Conservation (phyloP, 2,329 filamentous ascomycete species). For the Ascochyta clinopodiicola region DNA sequence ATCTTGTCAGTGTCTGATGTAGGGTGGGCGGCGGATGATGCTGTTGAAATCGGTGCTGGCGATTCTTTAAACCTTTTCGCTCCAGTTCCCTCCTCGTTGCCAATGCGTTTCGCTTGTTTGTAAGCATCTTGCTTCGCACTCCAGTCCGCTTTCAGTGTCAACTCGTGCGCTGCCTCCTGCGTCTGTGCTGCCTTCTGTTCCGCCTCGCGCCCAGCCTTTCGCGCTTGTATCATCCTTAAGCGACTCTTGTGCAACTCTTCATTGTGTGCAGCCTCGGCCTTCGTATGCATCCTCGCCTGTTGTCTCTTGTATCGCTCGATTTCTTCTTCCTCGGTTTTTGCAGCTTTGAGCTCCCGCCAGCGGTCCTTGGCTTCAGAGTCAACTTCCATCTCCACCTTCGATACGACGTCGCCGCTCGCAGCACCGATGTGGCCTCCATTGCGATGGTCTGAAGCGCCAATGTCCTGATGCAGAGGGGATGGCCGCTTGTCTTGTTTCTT, state of each 20-base stretch:
- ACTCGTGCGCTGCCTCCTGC: not conserved
- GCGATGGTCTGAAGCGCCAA: not conserved
- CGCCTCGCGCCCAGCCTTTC: not conserved
- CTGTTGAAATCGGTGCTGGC: not conserved
- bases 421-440: not conserved
- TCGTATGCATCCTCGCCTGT: not conserved
- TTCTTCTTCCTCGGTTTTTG: not conserved
- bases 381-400: not conserved
- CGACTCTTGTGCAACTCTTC: not conserved
- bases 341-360: constrained; percentile 2
- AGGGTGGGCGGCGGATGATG: too few species aligned
- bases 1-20: not conserved
- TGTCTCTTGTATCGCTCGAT: not conserved
- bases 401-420: not conserved
- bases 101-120: not conserved
- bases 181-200: not conserved
- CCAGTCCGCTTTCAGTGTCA: not conserved
- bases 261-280: not conserved
- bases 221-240: not conserved
- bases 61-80: too few species aligned
- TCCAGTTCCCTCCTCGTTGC: not conserved
- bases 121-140: not conserved
- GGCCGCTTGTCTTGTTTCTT: not conserved
- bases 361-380: not conserved
- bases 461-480: not conserved